Conservation (phyloP, 345 rosid genomes). For the Mallotus nudiflorus region DNA sequence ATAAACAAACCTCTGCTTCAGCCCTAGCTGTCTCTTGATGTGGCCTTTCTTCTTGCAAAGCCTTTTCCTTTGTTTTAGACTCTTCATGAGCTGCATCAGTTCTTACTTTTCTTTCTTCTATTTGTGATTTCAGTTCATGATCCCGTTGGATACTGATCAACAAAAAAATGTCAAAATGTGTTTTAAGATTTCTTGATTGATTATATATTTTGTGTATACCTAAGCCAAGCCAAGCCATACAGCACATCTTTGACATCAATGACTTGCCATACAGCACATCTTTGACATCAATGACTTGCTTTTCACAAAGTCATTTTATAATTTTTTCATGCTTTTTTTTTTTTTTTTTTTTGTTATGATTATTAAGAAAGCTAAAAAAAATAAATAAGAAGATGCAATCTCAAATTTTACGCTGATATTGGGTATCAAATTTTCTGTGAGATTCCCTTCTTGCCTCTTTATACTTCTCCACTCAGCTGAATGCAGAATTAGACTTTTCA, state of each 20-base stretch:
- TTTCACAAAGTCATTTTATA: not conserved
- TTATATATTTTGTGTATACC: not conserved
- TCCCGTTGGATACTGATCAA: conserved; percentile 62
- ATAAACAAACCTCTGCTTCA: conserved; percentile 78
- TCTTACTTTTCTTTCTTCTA: conserved; percentile 82
- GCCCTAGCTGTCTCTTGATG: conserved; percentile 78
- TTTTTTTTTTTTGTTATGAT: not conserved
- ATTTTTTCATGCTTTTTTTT: no score
- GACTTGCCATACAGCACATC: no score
- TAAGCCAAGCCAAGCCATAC: not conserved
- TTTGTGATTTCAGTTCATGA: conserved; percentile 76
- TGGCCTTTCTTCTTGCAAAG: conserved; percentile 72
- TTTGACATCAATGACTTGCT: not conserved
- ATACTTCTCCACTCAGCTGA: conserved; percentile 57
- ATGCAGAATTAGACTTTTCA: conserved; percentile 55
- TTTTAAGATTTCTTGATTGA: not conserved
- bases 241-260: not conserved
- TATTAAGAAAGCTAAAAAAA: not conserved
- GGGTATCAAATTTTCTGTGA: conserved; percentile 76
- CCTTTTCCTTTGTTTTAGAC: conserved; percentile 77
- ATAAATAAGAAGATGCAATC: conserved; percentile 15
- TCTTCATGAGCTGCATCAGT: conserved; percentile 90
- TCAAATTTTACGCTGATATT: conserved; percentile 85
- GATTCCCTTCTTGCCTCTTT: conserved; percentile 62
- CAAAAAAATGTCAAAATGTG: conserved; percentile 4